Conservation (phyloP, 371 early-diverging fungal genomes). For the Rhizomucor pusillus region DNA sequence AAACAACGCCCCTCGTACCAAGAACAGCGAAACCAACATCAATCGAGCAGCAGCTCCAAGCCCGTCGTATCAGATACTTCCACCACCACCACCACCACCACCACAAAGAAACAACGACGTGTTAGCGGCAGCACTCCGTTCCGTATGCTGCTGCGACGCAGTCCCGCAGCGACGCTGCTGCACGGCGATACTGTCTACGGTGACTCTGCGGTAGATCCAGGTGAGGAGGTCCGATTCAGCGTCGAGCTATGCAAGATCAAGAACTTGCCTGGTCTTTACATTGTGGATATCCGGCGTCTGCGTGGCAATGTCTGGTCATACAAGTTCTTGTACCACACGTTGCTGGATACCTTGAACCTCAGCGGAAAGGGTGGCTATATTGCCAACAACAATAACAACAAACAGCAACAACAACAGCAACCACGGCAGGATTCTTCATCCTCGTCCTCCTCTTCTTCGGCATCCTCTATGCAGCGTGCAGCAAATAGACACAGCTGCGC, state of each 20-base stretch:
- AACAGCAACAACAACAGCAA: background rate
- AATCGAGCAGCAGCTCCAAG: background rate
- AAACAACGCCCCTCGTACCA: background rate
- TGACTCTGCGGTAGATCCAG: constrained; percentile 81
- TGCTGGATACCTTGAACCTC: constrained; percentile 60
- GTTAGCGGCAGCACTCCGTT: constrained; percentile 11
- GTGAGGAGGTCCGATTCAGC: constrained; percentile 83
- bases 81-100: background rate
- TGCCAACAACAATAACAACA: constrained; percentile 5
- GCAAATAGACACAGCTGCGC: constrained; percentile 13
- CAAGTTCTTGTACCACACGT: constrained; percentile 83
- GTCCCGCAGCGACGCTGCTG: constrained; percentile 2
- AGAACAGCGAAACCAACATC: background rate
- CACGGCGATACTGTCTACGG: constrained; percentile 73
- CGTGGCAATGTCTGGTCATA: constrained; percentile 93
- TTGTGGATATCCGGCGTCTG: constrained; percentile 87
- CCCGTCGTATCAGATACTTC: background rate
- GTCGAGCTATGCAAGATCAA: constrained; percentile 90
- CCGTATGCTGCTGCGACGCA: constrained; percentile 33
- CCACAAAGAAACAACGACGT: constrained; percentile 9
- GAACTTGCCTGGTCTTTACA: constrained; percentile 83
- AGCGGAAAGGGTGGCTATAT: constrained; percentile 42
- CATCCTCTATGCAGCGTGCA: constrained; percentile 1
- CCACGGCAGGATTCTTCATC: constrained; percentile 5
- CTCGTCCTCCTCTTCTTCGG: constrained; percentile 6